phyloP scores from a whole-genome alignment of 1,139 yeast genomes.

The Insectozyma bohioensis region DNA sequence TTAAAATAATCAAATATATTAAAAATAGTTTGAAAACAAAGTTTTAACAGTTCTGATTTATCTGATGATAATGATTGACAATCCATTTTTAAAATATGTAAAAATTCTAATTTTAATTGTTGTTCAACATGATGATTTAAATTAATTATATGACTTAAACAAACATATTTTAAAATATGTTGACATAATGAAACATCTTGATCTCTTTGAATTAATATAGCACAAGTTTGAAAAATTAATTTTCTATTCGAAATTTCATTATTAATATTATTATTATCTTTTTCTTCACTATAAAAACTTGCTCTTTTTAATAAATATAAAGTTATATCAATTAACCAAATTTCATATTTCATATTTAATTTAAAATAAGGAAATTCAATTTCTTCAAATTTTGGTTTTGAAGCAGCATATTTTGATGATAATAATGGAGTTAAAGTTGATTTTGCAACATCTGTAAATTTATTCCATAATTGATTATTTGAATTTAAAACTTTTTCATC shows the following conservation, averaged over 20 bases:
- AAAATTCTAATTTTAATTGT: slow-evolving; percentile 57
- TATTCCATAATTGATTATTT: slow-evolving; percentile 46
- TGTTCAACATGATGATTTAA: slow-evolving; percentile 44
- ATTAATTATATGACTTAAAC: slow-evolving; percentile 63
- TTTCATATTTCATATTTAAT: slow-evolving; percentile 36
- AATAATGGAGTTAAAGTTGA: slow-evolving; percentile 76
- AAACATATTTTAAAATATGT: slow-evolving; percentile 77
- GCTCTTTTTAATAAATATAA: slow-evolving; percentile 59
- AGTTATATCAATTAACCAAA: slow-evolving; percentile 73
- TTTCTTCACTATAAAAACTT: slow-evolving; percentile 12
- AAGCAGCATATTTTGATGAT: slow-evolving; percentile 65
- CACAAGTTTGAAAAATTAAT: slow-evolving; percentile 62
- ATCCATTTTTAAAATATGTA: slow-evolving; percentile 53
- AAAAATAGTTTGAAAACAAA: slow-evolving; percentile 72
- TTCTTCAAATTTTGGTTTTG: slow-evolving; percentile 39
- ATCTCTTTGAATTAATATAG: slow-evolving; percentile 60
- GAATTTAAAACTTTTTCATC: slow-evolving; percentile 34
- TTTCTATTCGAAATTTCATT: slow-evolving; percentile 15
- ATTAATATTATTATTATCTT: slow-evolving; percentile 9
- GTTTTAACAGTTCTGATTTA: slow-evolving; percentile 54
- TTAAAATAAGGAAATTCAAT: slow-evolving; percentile 35
- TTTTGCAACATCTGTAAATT: slow-evolving; percentile 65
- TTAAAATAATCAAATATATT: slow-evolving; percentile 80
- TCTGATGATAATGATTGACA: slow-evolving; percentile 42
- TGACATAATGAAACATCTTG: slow-evolving; percentile 71